Evolutionary conservation across 257 asterid species (phyloP).

Genomic region (Salvia miltiorrhiza): DNA sequence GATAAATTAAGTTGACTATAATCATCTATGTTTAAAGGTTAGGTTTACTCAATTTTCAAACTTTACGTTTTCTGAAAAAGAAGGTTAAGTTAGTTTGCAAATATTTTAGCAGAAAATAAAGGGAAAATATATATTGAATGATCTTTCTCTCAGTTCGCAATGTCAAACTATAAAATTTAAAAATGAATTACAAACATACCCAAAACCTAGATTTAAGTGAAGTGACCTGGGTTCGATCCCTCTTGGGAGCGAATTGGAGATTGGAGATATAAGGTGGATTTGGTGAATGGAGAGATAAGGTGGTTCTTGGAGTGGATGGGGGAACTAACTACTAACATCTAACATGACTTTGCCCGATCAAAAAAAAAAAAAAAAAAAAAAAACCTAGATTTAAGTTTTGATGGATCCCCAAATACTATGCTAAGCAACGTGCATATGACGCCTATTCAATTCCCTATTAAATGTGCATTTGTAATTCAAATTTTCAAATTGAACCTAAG

Average conservation of each 20-base stretch:
- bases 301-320: too few species aligned
- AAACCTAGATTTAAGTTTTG: too few species aligned
- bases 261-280: too few species aligned
- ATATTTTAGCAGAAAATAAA: not conserved
- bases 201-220: too few species aligned
- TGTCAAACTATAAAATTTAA: not conserved
- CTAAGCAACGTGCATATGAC: slow-evolving; percentile 1
- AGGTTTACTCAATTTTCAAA: not conserved
- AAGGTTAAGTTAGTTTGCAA: too few species aligned
- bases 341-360: too few species aligned
- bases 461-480: not conserved
- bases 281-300: too few species aligned
- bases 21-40: not conserved
- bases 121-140: not conserved
- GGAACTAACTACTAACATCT: too few species aligned
- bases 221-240: too few species aligned
- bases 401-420: not conserved
- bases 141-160: not conserved
- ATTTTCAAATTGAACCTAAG: not conserved
- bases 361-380: too few species aligned
- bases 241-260: too few species aligned
- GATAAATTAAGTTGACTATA: not conserved
- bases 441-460: not conserved
- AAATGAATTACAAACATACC: not conserved
- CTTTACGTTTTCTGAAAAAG: not conserved